Percentiles rank a stretch among this genome's conserved stretches.
Evolutionary conservation across 1,284 basidiomycete species (phyloP).

Genomic region (Microbotryum scabiosae): DNA sequence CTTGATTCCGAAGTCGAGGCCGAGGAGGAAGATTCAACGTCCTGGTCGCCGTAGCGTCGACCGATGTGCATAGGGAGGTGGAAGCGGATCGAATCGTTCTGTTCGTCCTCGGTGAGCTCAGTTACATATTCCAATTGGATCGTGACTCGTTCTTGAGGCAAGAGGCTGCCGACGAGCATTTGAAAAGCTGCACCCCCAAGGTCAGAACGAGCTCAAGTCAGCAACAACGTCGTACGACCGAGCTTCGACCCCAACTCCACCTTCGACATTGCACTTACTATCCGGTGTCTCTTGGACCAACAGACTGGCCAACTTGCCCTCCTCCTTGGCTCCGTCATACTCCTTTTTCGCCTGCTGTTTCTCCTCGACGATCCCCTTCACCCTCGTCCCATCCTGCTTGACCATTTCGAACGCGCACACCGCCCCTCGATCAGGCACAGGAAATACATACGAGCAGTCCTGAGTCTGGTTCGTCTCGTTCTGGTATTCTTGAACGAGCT

Average conservation of each 20-base stretch:
- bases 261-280: neutral
- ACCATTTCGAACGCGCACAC: slow-evolving; percentile 49
- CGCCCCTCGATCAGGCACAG: slow-evolving; percentile 51
- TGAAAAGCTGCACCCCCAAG: slow-evolving; percentile 7
- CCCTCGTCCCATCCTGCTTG: slow-evolving; percentile 41
- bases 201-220: neutral
- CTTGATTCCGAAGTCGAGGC: neutral
- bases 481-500: slow-evolving; percentile 47
- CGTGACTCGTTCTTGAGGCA: slow-evolving; percentile 6
- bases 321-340: slow-evolving; percentile 44
- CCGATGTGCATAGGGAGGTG: slow-evolving; percentile 18
- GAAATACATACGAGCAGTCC: slow-evolving; percentile 49
- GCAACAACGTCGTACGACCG: neutral
- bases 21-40: neutral
- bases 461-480: slow-evolving; percentile 44
- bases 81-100: slow-evolving; percentile 14
- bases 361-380: slow-evolving; percentile 50
- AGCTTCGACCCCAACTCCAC: neutral
- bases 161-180: slow-evolving; percentile 13
- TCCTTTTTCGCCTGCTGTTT: slow-evolving; percentile 45
- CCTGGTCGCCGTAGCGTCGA: slow-evolving; percentile 7
- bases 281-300: slow-evolving; percentile 28
- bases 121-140: slow-evolving; percentile 17
- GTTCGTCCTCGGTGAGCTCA: slow-evolving; percentile 22
- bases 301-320: slow-evolving; percentile 46